Conservation (phyloP, 1,284 basidiomycete species). For the Cutaneotrichosporon sp. region DNA sequence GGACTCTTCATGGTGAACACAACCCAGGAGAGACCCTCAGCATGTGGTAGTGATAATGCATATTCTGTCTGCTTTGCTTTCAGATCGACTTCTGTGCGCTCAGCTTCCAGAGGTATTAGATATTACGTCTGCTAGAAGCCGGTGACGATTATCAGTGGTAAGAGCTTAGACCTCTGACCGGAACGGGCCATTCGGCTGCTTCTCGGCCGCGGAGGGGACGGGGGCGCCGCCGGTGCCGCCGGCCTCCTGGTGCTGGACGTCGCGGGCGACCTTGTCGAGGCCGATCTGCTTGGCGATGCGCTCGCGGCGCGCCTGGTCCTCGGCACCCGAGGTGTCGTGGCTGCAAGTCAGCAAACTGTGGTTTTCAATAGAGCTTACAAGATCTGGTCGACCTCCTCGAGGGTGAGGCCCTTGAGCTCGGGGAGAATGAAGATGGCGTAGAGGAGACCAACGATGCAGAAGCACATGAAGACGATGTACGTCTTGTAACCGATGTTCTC, state of each 20-base stretch:
- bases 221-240: not conserved
- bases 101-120: not conserved
- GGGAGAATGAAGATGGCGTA: conserved; percentile 46
- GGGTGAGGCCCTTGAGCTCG: conserved; percentile 43
- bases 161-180: not conserved
- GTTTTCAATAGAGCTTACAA: conserved; percentile 22
- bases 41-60: not conserved
- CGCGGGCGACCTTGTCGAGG: conserved; percentile 47
- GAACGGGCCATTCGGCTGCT: not conserved
- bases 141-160: not conserved
- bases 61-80: not conserved
- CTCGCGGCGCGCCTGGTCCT: conserved; percentile 46
- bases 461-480: conserved; percentile 52
- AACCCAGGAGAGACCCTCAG: too few species aligned
- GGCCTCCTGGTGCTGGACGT: conserved; percentile 43
- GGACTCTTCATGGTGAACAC: too few species aligned
- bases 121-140: not conserved
- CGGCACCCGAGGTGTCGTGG: conserved; percentile 42
- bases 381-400: conserved; percentile 47
- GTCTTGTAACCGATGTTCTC: conserved; percentile 46
- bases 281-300: conserved; percentile 51
- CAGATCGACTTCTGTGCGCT: not conserved
- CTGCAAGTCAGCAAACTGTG: not conserved
- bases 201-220: not conserved
- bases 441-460: conserved; percentile 49